Base-by-base conservation (phyloP, 176 grass and related monocot species). In the Triticum dicoccoides region DNA sequence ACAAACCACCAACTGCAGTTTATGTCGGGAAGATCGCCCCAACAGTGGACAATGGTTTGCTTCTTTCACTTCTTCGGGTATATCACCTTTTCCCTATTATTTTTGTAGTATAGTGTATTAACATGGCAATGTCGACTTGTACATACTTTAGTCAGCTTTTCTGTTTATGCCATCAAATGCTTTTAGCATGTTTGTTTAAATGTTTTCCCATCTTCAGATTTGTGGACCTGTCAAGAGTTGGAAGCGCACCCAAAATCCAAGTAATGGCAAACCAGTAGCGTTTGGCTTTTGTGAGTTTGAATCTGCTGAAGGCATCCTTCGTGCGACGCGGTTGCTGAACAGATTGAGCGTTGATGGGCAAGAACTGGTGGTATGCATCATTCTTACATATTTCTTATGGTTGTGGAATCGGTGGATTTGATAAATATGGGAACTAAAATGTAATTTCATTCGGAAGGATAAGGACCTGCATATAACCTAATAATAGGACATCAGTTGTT, bases 251-350 rank as follows among this genome's bases (percentile, higher is more conserved):
- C 92, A 94, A 85, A 92, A 99, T 92, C 97, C 94, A 86, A 97
- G 94, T 91, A 90, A 91, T 79, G 92, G 92, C 58, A 97, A 76
- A 68, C 97, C 91, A 76, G 94, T 94, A 86, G 87, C 90, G 32
- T 99, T 99, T 93, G 97, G 92, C 11, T 99, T 96, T 94, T 99
- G 94, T 75, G 97, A 97, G 89, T 99, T 99, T 83, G 97, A 97
- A 92, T 87, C 90, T 90, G 94, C 97, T 66, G 97, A 99, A 88
- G 94, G 97, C 65, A 89, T 99, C 73, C 90, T 97, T 85, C 76
- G 97, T 70, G 94, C 97, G 39, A 87, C 95, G 23, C 88, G 97
- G 41, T 90, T 99, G 80, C 94, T 99, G 30, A 91, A 88, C 63
- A 99, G 94, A 91, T 78, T 99, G 87, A 97, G 85, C 87, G 86